Percentiles rank a stretch among this genome's conserved stretches.
phyloP scores from a whole-genome alignment of 345 rosid species.

The Cardamine resedifolia region DNA sequence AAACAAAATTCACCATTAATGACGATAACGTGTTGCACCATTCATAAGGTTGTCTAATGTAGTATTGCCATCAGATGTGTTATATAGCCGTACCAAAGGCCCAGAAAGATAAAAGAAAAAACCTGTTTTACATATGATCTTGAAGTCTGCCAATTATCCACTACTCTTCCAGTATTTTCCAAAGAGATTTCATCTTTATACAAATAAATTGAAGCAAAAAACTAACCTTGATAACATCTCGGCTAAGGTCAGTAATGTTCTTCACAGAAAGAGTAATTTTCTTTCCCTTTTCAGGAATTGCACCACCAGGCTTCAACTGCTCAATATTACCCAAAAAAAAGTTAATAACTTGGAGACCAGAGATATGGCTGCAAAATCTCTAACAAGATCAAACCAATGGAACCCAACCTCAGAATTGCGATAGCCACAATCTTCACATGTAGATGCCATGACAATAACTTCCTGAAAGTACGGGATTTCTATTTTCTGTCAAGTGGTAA shows the following conservation, averaged over 20 bases:
- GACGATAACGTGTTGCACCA: background rate
- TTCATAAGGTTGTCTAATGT: background rate
- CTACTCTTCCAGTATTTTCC: too few species aligned
- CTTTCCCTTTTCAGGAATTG: constrained; percentile 83
- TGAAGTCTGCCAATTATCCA: background rate
- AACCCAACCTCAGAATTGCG: constrained; percentile 92
- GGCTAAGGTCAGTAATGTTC: constrained; percentile 67
- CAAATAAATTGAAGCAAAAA: constrained; percentile 3
- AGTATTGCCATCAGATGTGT: background rate
- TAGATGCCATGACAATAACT: constrained; percentile 97
- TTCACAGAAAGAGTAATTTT: constrained; percentile 62
- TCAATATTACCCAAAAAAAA: constrained; percentile 3
- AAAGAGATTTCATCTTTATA: too few species aligned
- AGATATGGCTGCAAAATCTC: background rate
- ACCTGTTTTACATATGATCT: background rate
- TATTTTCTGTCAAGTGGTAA: constrained; percentile 52
- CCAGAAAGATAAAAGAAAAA: too few species aligned
- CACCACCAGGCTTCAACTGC: constrained; percentile 94
- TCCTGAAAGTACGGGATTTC: constrained; percentile 97
- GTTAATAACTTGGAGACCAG: constrained; percentile 17
- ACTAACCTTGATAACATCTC: constrained; percentile 88
- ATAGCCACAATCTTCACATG: constrained; percentile 86
- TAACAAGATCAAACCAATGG: constrained; percentile 8
- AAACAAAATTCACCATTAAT: background rate
- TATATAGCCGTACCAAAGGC: too few species aligned